These are phyloP conservation scores for Rhododendron simsii DNA, from an alignment of 148 eudicot species.

Conservation along the genomic window DNA sequence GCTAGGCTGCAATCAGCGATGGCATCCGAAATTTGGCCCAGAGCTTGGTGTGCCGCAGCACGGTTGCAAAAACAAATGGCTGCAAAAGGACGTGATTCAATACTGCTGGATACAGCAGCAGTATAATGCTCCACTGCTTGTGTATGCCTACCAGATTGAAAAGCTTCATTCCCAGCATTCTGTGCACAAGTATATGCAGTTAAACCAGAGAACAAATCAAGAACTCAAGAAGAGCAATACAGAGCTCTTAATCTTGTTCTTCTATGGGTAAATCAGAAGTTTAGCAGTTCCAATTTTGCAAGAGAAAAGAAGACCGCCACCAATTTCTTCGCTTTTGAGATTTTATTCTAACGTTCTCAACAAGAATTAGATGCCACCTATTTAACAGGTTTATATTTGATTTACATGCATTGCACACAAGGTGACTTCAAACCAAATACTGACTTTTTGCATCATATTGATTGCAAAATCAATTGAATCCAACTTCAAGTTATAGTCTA, in stretches of 20 bases:
- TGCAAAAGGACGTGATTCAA: slow-evolving; percentile 75
- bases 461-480: not conserved
- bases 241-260: slow-evolving; percentile 1
- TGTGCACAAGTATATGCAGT: slow-evolving; percentile 20
- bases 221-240: not conserved
- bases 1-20: slow-evolving; percentile 93
- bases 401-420: not conserved
- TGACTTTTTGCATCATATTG: not conserved
- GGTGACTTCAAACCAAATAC: not conserved
- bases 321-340: not conserved
- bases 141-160: slow-evolving; percentile 62
- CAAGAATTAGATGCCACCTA: not conserved
- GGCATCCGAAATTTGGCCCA: slow-evolving; percentile 79
- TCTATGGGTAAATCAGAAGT: not conserved
- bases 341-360: not conserved
- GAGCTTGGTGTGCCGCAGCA: slow-evolving; percentile 81
- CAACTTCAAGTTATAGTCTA: not conserved
- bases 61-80: slow-evolving; percentile 95
- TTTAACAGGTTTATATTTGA: not conserved
- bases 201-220: not conserved
- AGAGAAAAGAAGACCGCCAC: not conserved
- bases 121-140: slow-evolving; percentile 89
- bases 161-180: slow-evolving; percentile 87
- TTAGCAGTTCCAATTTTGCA: not conserved
- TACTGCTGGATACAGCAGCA: slow-evolving; percentile 59